Conservation (phyloP, 306 rosid genomes). For the Phaseolus lunatus region DNA sequence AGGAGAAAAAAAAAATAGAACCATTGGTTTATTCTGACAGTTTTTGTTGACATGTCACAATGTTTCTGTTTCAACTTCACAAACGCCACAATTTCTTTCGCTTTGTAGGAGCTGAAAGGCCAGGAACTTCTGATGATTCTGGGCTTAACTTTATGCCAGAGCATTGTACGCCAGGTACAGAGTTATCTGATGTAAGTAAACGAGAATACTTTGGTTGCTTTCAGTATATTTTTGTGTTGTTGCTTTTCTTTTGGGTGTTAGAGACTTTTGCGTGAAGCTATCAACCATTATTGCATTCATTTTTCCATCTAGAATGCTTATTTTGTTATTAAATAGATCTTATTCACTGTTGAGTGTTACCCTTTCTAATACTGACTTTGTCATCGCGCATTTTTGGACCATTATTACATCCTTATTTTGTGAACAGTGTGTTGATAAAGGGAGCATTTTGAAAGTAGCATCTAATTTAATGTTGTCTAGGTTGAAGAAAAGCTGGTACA, state of each 20-base stretch:
- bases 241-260: neutral
- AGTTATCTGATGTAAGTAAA: conserved; percentile 52
- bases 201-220: neutral
- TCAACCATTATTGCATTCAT: neutral
- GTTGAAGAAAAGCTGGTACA: conserved; percentile 44
- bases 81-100: conserved; percentile 1
- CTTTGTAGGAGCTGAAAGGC: conserved; percentile 46
- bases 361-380: neutral
- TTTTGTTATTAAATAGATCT: conserved; percentile 3
- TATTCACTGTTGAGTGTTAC: neutral
- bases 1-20: neutral
- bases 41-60: neutral
- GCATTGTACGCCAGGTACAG: conserved; percentile 11
- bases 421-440: neutral
- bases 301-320: neutral
- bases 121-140: conserved; percentile 35
- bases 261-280: neutral
- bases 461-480: conserved; percentile 51
- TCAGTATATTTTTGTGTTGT: neutral
- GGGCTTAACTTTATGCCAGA: neutral
- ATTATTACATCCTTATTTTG: neutral
- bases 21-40: conserved; percentile 1
- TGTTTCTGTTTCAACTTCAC: conserved; percentile 1
- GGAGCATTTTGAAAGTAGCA: neutral
- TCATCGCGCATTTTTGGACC: neutral